Base-by-base conservation (phyloP, 202 grass and related monocot genomes). In the Eragrostis tef region DNA sequence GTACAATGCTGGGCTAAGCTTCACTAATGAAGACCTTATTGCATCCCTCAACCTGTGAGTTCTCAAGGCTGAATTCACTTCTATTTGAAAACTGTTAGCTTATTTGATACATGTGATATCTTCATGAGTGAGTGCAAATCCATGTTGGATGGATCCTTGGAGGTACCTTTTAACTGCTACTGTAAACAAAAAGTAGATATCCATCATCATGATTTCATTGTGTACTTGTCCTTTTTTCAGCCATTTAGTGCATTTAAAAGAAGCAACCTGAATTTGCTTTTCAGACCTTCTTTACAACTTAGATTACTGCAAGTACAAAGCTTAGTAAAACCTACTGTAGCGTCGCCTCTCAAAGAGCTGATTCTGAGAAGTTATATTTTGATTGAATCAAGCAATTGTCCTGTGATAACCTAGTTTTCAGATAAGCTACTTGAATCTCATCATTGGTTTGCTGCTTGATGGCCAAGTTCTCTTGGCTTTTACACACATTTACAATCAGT, bases 11-110 rank as follows among this genome's bases (percentile, higher is more conserved):
- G 92, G 84, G 9, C 51, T 94, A 70, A 98, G 86, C 52, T 48
- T 89, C 75, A 93, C 85, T 73, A 86, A 88, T 77, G 81, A 86
- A 41, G 95, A 98, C 64, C 92, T 98, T 81, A 83, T 91, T 2
- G 88, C 92, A 63, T 88, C 95, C n/a, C 36, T 94, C 27, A 91
- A 65, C 79, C 75, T 98, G 92, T 94, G 65, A 98, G 92, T 87
- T 72, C 64, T 75, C 45, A 53, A 25, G 36, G 17, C 53, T 74
- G 9, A 25, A 15, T 65, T 47, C 9, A 54, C 15, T 70, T 21
- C 21, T 53, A 56, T 58, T 39, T 76, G 6, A 27, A 11, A 70
- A 26, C 11, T 66, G 15, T 20, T 64, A 71, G 52, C 15, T 39
- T 79, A 17, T 67, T 56, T 34, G 2, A 63, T 71, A 1, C 20